Base-by-base conservation (phyloP, 805 yeast genomes). In the Candida cerambycidarum region DNA sequence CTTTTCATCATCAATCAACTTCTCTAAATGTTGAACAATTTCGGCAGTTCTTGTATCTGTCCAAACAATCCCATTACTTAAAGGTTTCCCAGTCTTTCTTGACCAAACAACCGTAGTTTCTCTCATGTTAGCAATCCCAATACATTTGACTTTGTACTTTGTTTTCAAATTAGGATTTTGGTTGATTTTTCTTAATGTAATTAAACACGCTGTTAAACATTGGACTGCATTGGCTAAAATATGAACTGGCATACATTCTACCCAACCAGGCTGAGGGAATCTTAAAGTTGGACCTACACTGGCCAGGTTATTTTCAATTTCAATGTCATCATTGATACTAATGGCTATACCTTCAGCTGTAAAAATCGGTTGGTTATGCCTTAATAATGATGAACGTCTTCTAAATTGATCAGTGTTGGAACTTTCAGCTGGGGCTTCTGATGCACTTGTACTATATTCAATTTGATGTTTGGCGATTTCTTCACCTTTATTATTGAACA, bases 51-150 rank as follows among this genome's bases (percentile, higher is more conserved):
- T 78, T 31, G 95, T 86, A 67, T 90, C 98, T 48, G 92, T 87
- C 98, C 98, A 90, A 28, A 90, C 95, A 61, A 90, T 88, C 57
- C 97, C 97, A 60, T 86, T 83, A 58, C 83, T 77, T 42, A 89
- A 76, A 3, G 96, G 95, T 51, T 71, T 68, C 31, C 97, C 97
- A 2, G 97, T 89, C 41, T 71, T 71, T 51, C 81, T 76, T 44
- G 89, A 83, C 97, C 97, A 90, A 38, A 90, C 82, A 41, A 85
- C 75, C 21, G 96, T 84, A 32, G 98, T 90, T 67, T 90, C 98
- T 60, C 98, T 79, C 93, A 92, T 95, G 66, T 89, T 92, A 40
- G 97, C 93, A 52, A 90, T 79, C 18, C 98, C 98, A 53, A 90
- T 75, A 36, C 87, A 81, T 45, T 72, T 78, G 45, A 90, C 81